Percentiles rank a stretch among this genome's conserved stretches.
phyloP scores from a whole-genome alignment of 2,329 filamentous ascomycete species.

The Stachybotrys elegans region DNA sequence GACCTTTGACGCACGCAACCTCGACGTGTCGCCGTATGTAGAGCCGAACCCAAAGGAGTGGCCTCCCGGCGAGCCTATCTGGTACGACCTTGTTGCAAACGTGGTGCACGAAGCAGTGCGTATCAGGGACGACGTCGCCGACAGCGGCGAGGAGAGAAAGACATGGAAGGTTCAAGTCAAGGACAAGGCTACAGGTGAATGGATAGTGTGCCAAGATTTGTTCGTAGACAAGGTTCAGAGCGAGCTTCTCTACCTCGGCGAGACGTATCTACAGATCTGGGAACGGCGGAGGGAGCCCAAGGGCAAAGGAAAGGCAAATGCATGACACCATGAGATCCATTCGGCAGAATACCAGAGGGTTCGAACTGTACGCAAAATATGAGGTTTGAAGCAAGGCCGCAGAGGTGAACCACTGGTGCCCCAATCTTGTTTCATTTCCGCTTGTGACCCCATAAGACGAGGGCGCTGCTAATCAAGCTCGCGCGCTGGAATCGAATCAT shows the following conservation, averaged over 20 bases:
- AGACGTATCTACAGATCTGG: conserved; percentile 96
- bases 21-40: conserved; percentile 87
- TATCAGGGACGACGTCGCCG: conserved; percentile 77
- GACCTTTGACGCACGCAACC: conserved; percentile 77
- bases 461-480: too few relatives aligned
- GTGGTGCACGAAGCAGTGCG: conserved; percentile 82
- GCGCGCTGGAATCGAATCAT: too few relatives aligned
- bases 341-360: background rate
- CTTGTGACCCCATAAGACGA: too few relatives aligned
- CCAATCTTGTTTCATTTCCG: too few relatives aligned
- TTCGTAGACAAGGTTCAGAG: conserved; percentile 86
- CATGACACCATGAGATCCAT: conserved; percentile 1
- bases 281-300: conserved; percentile 64
- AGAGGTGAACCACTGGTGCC: too few relatives aligned
- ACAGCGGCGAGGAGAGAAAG: conserved; percentile 79
- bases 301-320: conserved; percentile 28
- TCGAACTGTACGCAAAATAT: too few relatives aligned
- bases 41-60: conserved; percentile 74
- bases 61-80: conserved; percentile 73
- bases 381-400: too few relatives aligned
- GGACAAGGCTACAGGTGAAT: conserved; percentile 76
- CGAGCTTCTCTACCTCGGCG: conserved; percentile 86
- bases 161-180: conserved; percentile 91
- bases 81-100: conserved; percentile 95
- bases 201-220: conserved; percentile 90